Evolutionary conservation across 179 eudicot genomes (phyloP).

Genomic region (Nepenthes alata): DNA sequence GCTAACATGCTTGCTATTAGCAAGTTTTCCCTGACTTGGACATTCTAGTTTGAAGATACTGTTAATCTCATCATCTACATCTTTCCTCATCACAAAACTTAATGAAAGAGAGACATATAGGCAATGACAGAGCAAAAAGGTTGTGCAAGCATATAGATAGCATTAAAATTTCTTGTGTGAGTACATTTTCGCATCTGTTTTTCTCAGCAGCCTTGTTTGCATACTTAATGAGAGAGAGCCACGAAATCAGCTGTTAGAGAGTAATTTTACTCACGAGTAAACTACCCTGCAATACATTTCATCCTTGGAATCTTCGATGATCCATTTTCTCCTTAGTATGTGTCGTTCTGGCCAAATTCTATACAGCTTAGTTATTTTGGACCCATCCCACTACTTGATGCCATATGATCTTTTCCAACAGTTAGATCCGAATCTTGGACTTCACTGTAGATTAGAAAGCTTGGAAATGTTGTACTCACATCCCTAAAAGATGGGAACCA

Average conservation of each 20-base stretch:
- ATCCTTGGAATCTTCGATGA: too few species aligned
- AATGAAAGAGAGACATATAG: constrained; percentile 5
- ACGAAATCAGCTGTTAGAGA: too few species aligned
- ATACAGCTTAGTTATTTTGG: too few species aligned
- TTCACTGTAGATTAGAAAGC: constrained; percentile 34
- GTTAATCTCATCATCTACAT: constrained; percentile 3
- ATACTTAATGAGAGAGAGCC: too few species aligned
- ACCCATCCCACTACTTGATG: too few species aligned
- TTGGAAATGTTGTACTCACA: constrained; percentile 56
- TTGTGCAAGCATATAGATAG: neutral
- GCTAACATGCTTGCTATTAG: too few species aligned
- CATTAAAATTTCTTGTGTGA: constrained; percentile 3
- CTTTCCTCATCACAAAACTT: constrained; percentile 10
- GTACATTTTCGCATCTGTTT: constrained; percentile 4
- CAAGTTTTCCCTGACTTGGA: too few species aligned
- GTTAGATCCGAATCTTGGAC: constrained; percentile 43
- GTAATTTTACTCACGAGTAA: too few species aligned
- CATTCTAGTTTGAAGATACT: neutral
- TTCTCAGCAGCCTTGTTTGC: too few species aligned
- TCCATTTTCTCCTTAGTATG: too few species aligned
- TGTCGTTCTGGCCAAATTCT: too few species aligned
- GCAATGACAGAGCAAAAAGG: constrained; percentile 7
- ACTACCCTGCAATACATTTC: too few species aligned
- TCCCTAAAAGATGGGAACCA: constrained; percentile 32
- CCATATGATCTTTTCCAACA: constrained; percentile 4